Conservation (phyloP, 1,139 yeast genomes). For the Kodamaea arcana region DNA sequence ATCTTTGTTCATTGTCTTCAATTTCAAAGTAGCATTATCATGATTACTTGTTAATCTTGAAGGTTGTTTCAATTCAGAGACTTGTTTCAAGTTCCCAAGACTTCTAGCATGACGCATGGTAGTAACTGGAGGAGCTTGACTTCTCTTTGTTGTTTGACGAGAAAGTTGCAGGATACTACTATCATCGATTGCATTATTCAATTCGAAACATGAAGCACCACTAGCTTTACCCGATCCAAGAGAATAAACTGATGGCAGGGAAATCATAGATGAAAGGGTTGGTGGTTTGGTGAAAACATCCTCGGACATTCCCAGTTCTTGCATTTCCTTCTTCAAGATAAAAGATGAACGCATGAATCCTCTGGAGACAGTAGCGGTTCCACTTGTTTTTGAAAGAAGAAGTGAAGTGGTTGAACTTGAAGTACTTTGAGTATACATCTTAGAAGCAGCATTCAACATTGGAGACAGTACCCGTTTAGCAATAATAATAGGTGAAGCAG, state of each 20-base stretch:
- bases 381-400: slow-evolving; percentile 6
- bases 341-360: slow-evolving; percentile 29
- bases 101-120: slow-evolving; percentile 1
- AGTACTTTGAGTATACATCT: slow-evolving; percentile 5
- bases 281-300: slow-evolving; percentile 29
- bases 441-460: slow-evolving; percentile 3
- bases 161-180: slow-evolving; percentile 2
- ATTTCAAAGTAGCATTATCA: slow-evolving; percentile 13
- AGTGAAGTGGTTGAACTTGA: slow-evolving; percentile 7
- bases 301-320: slow-evolving; percentile 27
- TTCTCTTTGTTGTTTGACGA: background rate
- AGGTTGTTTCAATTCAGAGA: background rate
- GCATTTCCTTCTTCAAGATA: slow-evolving; percentile 24
- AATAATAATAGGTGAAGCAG: slow-evolving; percentile 9
- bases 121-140: background rate
- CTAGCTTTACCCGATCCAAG: background rate
- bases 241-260: slow-evolving; percentile 3
- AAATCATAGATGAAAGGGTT: slow-evolving; percentile 10
- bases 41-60: background rate
- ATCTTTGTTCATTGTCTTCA: slow-evolving; percentile 13
- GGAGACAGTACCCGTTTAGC: slow-evolving; percentile 3
- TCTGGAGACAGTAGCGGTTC: slow-evolving; percentile 15
- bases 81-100: background rate
- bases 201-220: slow-evolving; percentile 12
- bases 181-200: slow-evolving; percentile 13